Conservation (phyloP, 2,329 filamentous ascomycete genomes). For the Phaeosphaeriaceae sp. region DNA sequence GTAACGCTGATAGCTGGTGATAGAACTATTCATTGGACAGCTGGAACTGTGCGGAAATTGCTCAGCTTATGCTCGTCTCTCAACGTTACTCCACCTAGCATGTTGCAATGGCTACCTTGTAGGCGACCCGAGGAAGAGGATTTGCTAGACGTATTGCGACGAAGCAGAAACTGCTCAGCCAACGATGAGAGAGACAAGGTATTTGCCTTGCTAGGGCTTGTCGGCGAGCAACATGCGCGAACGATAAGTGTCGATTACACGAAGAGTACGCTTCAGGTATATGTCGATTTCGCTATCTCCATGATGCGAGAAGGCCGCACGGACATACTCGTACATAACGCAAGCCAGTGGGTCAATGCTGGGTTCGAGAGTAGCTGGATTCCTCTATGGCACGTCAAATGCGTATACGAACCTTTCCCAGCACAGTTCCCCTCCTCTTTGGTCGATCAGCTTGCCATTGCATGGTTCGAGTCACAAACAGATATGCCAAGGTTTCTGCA, state of each 20-base stretch:
- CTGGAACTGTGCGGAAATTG: slow-evolving; percentile 2
- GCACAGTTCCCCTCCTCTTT: slow-evolving; percentile 2
- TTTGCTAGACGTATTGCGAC: slow-evolving; percentile 12
- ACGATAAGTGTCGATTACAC: slow-evolving; percentile 14
- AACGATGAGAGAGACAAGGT: slow-evolving; percentile 20
- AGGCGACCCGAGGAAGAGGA: slow-evolving; percentile 3
- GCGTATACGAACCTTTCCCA: neutral
- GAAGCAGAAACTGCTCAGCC: slow-evolving; percentile 11
- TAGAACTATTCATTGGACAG: slow-evolving; percentile 6
- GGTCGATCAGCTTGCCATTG: neutral
- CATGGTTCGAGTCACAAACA: neutral
- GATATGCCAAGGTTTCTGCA: neutral
- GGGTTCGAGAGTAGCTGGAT: slow-evolving; percentile 8
- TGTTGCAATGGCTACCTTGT: slow-evolving; percentile 7
- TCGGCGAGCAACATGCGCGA: neutral
- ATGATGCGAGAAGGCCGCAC: neutral
- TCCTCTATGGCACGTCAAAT: slow-evolving; percentile 12
- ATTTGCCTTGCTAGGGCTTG: slow-evolving; percentile 18
- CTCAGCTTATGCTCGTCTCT: slow-evolving; percentile 1
- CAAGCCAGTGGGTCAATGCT: neutral
- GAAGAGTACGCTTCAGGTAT: slow-evolving; percentile 5
- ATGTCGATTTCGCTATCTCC: slow-evolving; percentile 3
- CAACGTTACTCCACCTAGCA: slow-evolving; percentile 2
- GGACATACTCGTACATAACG: slow-evolving; percentile 8
- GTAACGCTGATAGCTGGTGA: slow-evolving; percentile 9